Evolutionary conservation across 306 rosid species (phyloP), one percentile per base, ranked within the genome.

Genomic region (Fragaria nilgerrensis): DNA sequence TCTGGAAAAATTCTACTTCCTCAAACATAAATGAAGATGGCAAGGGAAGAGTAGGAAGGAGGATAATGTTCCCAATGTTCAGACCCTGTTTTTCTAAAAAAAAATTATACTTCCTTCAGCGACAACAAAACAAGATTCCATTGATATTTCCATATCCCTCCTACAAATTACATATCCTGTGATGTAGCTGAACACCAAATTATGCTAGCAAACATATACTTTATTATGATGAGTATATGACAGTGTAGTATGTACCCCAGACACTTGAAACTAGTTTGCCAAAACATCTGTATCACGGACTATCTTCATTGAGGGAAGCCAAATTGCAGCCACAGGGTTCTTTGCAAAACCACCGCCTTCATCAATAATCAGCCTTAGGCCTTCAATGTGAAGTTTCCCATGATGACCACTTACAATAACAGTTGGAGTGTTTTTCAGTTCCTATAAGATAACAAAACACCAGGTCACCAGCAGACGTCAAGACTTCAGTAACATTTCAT

Each of bases 381-480:
- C 97, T 70, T 95, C 92, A 55, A 86, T 72, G 69, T 86, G 87
- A 65, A 92, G 97, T 76, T 90, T 95, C 63, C 32, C 98, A 62
- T 95, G 98, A 88, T 92, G 97, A 82, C 97, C 97, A 23, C 97
- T 92, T 56, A 90, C 93, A 59, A 95, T 73, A 32, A 92, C 77
- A 49, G 90, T 90, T 53, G 85, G 79, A 77, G 85, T 89, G 29
- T 77, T 82, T 32, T 67, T 75, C 70, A 90, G 86, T 64, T 87
- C 96, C 98, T 92, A 78, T 44, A 36, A 73, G 77, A 82, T 71
- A 75, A 68, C 55, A 81, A 15, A 55, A 50, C 19, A 5, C 10
- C 43, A 3, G 11, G 45, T 49, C 23, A 5, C 10, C 43, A 5
- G 11, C 43, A 55, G 62, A 47, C 3, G 44, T 75, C 22, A 29